Base-by-base conservation (phyloP, 2,329 filamentous ascomycete genomes). In the Mycosphaerella arachidis region DNA sequence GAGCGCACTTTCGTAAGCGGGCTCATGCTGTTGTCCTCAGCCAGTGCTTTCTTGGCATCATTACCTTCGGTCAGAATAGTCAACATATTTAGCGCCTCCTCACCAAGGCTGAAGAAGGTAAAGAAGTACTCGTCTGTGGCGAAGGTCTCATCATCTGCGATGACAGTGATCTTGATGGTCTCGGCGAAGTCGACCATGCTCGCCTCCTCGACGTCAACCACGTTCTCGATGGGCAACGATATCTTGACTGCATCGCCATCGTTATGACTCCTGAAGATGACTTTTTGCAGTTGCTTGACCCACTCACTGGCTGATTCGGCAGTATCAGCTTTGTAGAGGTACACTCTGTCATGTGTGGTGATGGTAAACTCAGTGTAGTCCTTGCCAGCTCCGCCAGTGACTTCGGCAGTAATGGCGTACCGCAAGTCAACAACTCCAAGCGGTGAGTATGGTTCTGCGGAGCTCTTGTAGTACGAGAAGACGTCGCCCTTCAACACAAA, bases 71-170 rank as follows among this genome's bases (percentile, higher is more conserved):
- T 83, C 56, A 95, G 78, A 46, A 85, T 84, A 63, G 85, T 89
- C 55, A 99, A 79, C 2, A 94, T 83, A 53, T 87, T 85, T 63
- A 96, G 85, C 13, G 91, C 93, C 68, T 96, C 90, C 68, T 89
- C 86, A 6, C 92, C 92, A 63, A 87, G 87, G 66, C 85, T 89
- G 73, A 97, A 96, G 76, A 97, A 97, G 0, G 92, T 94, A 74
- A 99, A 97, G 73, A 95, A 97, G 73, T 97, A 97, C 86, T 99
- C 94, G 69, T 99, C 94, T 64, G 97, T 90, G 2, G 92, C 92
- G 75, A 90, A 97, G 0, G 91, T 95, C 74, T 97, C 93, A 65
- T 94, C 91, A 65, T 92, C 95, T 71, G 97, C 92, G 58, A 97
- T 87, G 48, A 97, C 91, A 40, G 91, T 86, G 63, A 99, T 87